Percentiles rank a stretch among this genome's conserved stretches.
Conservation (phyloP, 768 basidiomycete species). For the Auricularia sp. region DNA sequence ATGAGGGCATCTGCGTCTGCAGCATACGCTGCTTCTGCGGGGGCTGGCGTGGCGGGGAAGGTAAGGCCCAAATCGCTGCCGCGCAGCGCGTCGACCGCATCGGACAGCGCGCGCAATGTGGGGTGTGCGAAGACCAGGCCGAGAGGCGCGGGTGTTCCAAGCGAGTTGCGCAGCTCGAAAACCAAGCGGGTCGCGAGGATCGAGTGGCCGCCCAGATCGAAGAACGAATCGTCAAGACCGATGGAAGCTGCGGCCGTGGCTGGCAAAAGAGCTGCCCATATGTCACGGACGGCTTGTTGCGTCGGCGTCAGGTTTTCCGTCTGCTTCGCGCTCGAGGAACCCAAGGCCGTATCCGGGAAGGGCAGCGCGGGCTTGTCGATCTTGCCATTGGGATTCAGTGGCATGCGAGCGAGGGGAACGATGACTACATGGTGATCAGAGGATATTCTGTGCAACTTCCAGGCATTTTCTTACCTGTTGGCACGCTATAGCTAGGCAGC, state of each 20-base stretch:
- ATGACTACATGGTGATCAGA: not conserved
- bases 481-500: conserved; percentile 88
- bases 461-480: conserved; percentile 43
- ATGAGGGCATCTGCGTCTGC: conserved; percentile 63
- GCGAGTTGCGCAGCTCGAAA: conserved; percentile 89
- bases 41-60: conserved; percentile 14
- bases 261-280: conserved; percentile 79
- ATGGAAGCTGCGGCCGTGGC: conserved; percentile 58
- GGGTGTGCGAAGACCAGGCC: conserved; percentile 88
- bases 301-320: conserved; percentile 46
- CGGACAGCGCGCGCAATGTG: conserved; percentile 68
- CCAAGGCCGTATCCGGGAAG: conserved; percentile 84
- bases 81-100: conserved; percentile 62
- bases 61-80: conserved; percentile 72
- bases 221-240: conserved; percentile 89
- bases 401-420: conserved; percentile 90
- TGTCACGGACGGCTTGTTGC: conserved; percentile 67
- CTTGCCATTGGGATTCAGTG: conserved; percentile 97
- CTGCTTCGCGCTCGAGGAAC: conserved; percentile 32
- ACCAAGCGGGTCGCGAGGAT: conserved; percentile 95
- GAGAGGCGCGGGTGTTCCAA: conserved; percentile 83
- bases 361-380: conserved; percentile 93
- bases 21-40: conserved; percentile 53
- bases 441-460: not conserved
- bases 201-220: conserved; percentile 96